A percentile compares a stretch with the other conserved stretches of the same genome.
Conservation (phyloP, 768 basidiomycete species). For the Tricholoma sp. region DNA sequence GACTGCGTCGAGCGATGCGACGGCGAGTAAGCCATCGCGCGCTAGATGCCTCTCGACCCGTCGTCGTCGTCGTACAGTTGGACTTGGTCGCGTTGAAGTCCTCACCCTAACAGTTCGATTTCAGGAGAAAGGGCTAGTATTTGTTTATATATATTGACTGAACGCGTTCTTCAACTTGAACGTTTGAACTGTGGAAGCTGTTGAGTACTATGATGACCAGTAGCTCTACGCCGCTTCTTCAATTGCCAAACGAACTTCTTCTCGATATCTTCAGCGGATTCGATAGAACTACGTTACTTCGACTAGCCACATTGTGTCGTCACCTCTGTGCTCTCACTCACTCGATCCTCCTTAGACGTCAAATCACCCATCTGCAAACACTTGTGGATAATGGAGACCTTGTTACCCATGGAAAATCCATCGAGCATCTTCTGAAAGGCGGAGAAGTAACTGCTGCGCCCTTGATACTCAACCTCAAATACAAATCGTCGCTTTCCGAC, state of each 20-base stretch:
- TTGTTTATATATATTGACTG: not conserved
- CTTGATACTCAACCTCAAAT: not conserved
- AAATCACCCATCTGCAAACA: conserved; percentile 3
- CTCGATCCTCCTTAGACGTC: not conserved
- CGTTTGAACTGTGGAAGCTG: no score
- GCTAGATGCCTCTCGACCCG: conserved; percentile 8
- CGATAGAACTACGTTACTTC: conserved; percentile 1
- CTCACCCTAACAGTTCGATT: not conserved
- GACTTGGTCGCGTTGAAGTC: not conserved
- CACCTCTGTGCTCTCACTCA: not conserved
- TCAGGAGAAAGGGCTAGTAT: no score
- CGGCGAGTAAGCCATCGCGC: conserved; percentile 17
- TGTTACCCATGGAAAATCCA: not conserved
- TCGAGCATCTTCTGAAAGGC: conserved; percentile 1
- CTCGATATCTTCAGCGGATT: conserved; percentile 4
- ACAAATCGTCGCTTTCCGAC: not conserved
- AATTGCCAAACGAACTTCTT: conserved; percentile 10
- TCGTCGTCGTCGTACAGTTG: not conserved
- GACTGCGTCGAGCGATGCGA: conserved; percentile 19
- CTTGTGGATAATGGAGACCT: conserved; percentile 3
- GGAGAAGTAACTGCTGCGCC: not conserved
- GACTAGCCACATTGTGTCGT: not conserved
- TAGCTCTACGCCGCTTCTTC: not conserved
- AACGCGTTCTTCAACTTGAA: no score
- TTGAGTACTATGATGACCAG: not conserved